Evolutionary conservation across 768 basidiomycete genomes (phyloP).

Genomic region (Tylopilus cervinicoccineus): DNA sequence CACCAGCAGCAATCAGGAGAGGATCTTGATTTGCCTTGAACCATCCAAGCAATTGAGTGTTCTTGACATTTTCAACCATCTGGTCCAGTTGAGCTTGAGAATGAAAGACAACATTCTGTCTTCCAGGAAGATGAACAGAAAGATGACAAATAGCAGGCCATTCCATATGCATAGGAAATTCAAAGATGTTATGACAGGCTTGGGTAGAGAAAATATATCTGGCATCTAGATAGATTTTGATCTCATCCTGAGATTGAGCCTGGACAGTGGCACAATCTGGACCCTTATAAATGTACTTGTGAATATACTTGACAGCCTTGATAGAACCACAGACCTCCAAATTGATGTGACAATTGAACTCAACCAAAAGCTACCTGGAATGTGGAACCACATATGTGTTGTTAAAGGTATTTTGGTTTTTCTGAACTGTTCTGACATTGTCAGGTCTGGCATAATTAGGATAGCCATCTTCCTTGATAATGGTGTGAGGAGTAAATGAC

Average conservation of each 20-base stretch:
- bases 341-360: conserved; percentile 49
- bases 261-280: conserved; percentile 3
- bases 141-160: too few relatives aligned
- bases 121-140: too few relatives aligned
- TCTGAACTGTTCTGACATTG: conserved; percentile 29
- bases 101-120: too few relatives aligned
- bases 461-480: conserved; percentile 38
- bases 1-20: background rate
- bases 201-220: too few relatives aligned
- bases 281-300: conserved; percentile 37
- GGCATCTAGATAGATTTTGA: background rate
- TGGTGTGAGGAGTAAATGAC: conserved; percentile 31
- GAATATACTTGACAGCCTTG: conserved; percentile 12
- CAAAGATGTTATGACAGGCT: too few relatives aligned
- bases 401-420: conserved; percentile 17
- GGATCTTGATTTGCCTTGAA: too few relatives aligned
- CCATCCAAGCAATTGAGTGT: too few relatives aligned
- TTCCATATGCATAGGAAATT: too few relatives aligned
- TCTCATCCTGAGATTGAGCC: background rate
- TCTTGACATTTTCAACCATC: too few relatives aligned
- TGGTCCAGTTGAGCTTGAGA: too few relatives aligned
- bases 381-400: conserved; percentile 45
- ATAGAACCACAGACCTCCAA: conserved; percentile 37
- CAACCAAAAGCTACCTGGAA: conserved; percentile 30
- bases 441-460: conserved; percentile 34